Conservation (phyloP, 2,329 filamentous ascomycete genomes). For the Tetracladium maxilliforme region DNA sequence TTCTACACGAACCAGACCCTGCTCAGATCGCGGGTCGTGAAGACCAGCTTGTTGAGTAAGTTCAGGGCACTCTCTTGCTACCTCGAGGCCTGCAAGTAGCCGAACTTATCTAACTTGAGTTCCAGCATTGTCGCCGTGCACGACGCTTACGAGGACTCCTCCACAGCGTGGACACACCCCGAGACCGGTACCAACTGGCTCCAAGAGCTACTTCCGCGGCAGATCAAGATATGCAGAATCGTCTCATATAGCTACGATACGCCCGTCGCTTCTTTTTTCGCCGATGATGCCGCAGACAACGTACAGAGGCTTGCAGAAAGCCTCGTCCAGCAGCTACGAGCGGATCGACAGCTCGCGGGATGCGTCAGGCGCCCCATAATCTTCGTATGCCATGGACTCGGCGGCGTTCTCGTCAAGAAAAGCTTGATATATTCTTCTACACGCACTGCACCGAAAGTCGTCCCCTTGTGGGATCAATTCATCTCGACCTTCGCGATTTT, state of each 20-base stretch:
- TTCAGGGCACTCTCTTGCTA: too few species aligned
- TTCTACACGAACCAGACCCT: too few species aligned
- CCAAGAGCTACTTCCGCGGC: constrained; percentile 14
- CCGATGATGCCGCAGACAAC: constrained; percentile 7
- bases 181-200: constrained; percentile 14
- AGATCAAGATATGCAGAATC: constrained; percentile 9
- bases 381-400: constrained; percentile 21
- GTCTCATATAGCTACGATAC: constrained; percentile 13
- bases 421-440: constrained; percentile 12
- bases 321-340: constrained; percentile 15
- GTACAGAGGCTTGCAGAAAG: constrained; percentile 13
- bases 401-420: constrained; percentile 20
- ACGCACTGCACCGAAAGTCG: constrained; percentile 8
- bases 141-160: constrained; percentile 14
- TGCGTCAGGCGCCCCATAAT: constrained; percentile 16
- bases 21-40: too few species aligned
- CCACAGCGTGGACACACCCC: constrained; percentile 15
- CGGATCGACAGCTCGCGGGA: constrained; percentile 12
- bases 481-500: constrained; percentile 10
- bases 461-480: constrained; percentile 14
- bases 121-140: constrained; percentile 22
- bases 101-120: too few species aligned
- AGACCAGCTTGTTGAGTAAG: too few species aligned
- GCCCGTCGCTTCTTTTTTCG: constrained; percentile 7
- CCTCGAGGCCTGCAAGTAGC: too few species aligned